Conservation (phyloP, 176 grass and related monocot species). For the Oryza rufipogon region DNA sequence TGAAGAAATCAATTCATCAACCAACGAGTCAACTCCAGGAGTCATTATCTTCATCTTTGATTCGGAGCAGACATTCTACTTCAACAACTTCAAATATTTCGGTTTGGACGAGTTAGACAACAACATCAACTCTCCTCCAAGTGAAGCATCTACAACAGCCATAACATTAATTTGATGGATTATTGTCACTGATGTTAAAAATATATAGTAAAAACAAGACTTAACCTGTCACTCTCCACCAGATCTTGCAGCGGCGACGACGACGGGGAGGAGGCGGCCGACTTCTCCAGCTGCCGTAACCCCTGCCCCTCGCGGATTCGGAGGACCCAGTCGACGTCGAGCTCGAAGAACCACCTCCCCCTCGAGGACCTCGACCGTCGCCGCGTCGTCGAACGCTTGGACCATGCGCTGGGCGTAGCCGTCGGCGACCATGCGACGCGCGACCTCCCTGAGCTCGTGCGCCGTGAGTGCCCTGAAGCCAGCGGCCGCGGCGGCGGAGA, state of each 20-base stretch:
- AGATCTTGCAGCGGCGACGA: not conserved
- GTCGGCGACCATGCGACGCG: not conserved
- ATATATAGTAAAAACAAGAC: too few relatives aligned
- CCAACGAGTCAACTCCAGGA: too few relatives aligned
- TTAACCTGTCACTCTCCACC: not conserved
- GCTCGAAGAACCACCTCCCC: not conserved
- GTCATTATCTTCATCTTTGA: too few relatives aligned
- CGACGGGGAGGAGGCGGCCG: not conserved
- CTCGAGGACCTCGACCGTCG: not conserved
- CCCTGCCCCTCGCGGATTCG: not conserved
- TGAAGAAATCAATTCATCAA: too few relatives aligned
- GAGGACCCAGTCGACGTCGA: slow-evolving; percentile 17
- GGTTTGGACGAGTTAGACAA: too few relatives aligned
- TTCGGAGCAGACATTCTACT: too few relatives aligned
- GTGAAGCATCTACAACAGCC: too few relatives aligned
- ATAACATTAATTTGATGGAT: too few relatives aligned
- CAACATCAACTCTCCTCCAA: too few relatives aligned
- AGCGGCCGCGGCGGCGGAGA: not conserved
- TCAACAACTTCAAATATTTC: too few relatives aligned
- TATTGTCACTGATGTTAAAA: too few relatives aligned
- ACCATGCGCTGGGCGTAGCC: not conserved
- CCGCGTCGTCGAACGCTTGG: not conserved
- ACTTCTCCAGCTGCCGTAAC: not conserved
- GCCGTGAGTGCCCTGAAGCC: not conserved
- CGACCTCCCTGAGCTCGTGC: not conserved